A percentile compares a stretch with the other conserved stretches of the same genome.
Conservation (phyloP, 768 basidiomycete genomes). For the Lyophyllum decastes region DNA sequence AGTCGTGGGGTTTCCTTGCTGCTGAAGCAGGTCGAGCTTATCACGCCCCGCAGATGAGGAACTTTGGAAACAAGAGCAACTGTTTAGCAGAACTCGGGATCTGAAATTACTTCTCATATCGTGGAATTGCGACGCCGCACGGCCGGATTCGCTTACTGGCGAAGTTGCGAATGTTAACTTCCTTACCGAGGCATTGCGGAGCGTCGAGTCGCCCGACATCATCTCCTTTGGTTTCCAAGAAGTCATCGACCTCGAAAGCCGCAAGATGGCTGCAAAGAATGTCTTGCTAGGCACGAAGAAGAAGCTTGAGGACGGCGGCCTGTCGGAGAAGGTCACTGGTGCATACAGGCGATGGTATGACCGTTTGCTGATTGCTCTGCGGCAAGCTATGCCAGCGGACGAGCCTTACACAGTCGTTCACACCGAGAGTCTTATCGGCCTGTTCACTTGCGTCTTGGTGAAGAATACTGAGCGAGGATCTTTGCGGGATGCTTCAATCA, state of each 20-base stretch:
- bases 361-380: conserved; percentile 69
- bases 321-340: conserved; percentile 83
- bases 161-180: conserved; percentile 77
- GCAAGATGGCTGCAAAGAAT: conserved; percentile 91
- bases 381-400: conserved; percentile 70
- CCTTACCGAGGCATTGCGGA: conserved; percentile 73
- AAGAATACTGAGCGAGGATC: conserved; percentile 62
- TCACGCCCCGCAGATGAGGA: conserved; percentile 58
- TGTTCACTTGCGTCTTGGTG: conserved; percentile 79
- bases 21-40: not conserved
- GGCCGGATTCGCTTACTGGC: conserved; percentile 71
- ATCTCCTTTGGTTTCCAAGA: conserved; percentile 96
- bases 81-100: conserved; percentile 79
- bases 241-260: conserved; percentile 91
- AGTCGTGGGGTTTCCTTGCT: conserved; percentile 28
- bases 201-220: conserved; percentile 80
- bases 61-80: conserved; percentile 68
- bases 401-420: conserved; percentile 77
- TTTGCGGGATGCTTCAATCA: conserved; percentile 72
- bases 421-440: conserved; percentile 87
- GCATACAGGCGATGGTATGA: conserved; percentile 93
- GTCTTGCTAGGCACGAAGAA: conserved; percentile 81
- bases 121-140: conserved; percentile 92
- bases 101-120: conserved; percentile 79
- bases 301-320: conserved; percentile 47